These are phyloP conservation scores for Edaphochlamys debaryana DNA, from an alignment of 139 green algal genomes.

Conservation along the genomic window DNA sequence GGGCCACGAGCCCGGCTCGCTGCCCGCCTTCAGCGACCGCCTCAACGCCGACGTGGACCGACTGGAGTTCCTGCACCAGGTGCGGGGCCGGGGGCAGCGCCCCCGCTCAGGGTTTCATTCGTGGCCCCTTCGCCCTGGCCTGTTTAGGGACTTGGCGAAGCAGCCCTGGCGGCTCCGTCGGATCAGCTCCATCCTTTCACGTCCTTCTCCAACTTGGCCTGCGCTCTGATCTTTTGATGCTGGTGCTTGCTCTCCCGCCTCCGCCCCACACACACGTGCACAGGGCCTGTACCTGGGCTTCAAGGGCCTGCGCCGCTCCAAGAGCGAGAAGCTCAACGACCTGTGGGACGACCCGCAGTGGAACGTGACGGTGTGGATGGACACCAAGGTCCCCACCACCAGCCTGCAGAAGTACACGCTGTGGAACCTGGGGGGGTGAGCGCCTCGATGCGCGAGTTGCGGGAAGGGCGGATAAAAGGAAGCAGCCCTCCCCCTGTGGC, in stretches of 20 bases:
- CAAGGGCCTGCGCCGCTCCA: neutral
- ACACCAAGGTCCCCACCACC: constrained; percentile 13
- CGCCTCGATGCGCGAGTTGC: neutral
- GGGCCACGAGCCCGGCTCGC: neutral
- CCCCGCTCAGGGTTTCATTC: neutral
- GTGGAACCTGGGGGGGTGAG: constrained; percentile 38
- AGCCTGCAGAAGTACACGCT: neutral
- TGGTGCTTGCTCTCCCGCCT: no score
- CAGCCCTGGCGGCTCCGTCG: no score
- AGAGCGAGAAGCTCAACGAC: neutral
- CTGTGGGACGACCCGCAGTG: constrained; percentile 43
- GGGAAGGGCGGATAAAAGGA: neutral
- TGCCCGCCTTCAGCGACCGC: neutral
- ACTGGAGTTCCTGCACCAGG: constrained; percentile 46
- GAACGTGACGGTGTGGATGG: constrained; percentile 27
- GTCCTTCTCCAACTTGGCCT: no score
- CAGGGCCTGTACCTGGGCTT: constrained; percentile 49
- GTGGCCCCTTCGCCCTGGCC: no score
- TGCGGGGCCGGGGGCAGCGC: neutral
- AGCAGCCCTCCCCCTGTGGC: no score
- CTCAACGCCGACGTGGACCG: constrained; percentile 11
- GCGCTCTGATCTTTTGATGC: no score
- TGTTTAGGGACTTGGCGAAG: no score
- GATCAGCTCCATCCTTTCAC: no score
- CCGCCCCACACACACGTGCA: no score